Percentiles rank a stretch among this genome's conserved stretches.
Conservation (phyloP, 768 basidiomycete species). For the Hemileccinum rubropunctum region DNA sequence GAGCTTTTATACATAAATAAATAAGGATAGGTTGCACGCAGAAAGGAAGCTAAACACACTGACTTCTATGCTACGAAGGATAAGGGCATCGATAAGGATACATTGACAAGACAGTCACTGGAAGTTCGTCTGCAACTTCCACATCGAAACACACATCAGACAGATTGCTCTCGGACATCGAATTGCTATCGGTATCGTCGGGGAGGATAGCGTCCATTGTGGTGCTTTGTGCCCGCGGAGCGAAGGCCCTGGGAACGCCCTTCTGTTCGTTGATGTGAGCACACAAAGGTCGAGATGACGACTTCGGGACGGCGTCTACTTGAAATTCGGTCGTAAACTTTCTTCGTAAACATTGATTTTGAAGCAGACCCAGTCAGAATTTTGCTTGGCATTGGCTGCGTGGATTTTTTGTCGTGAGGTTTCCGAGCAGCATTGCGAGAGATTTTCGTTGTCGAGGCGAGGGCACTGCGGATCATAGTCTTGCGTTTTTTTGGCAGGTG, state of each 20-base stretch:
- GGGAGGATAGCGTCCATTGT: slow-evolving; percentile 21
- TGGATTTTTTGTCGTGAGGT: slow-evolving; percentile 23
- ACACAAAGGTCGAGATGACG: slow-evolving; percentile 15
- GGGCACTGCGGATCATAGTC: slow-evolving; percentile 8
- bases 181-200: slow-evolving; percentile 18
- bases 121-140: slow-evolving; percentile 28
- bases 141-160: slow-evolving; percentile 25
- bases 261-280: no score
- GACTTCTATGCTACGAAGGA: slow-evolving; percentile 14
- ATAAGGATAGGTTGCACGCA: slow-evolving; percentile 30
- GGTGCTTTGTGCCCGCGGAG: slow-evolving; percentile 18
- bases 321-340: slow-evolving; percentile 27
- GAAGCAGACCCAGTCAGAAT: slow-evolving; percentile 12
- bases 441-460: slow-evolving; percentile 23
- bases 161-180: slow-evolving; percentile 19
- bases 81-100: no score
- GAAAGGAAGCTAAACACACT: slow-evolving; percentile 1
- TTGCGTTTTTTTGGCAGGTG: slow-evolving; percentile 28
- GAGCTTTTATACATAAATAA: slow-evolving; percentile 26
- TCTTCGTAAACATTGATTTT: slow-evolving; percentile 22
- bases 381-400: slow-evolving; percentile 17
- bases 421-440: slow-evolving; percentile 28
- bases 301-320: slow-evolving; percentile 18
- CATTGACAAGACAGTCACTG: no score
- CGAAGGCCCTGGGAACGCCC: slow-evolving; percentile 13